A percentile compares a stretch with the other conserved stretches of the same genome.
phyloP scores from a whole-genome alignment of 1,284 basidiomycete genomes.

The Puccinia hordei region DNA sequence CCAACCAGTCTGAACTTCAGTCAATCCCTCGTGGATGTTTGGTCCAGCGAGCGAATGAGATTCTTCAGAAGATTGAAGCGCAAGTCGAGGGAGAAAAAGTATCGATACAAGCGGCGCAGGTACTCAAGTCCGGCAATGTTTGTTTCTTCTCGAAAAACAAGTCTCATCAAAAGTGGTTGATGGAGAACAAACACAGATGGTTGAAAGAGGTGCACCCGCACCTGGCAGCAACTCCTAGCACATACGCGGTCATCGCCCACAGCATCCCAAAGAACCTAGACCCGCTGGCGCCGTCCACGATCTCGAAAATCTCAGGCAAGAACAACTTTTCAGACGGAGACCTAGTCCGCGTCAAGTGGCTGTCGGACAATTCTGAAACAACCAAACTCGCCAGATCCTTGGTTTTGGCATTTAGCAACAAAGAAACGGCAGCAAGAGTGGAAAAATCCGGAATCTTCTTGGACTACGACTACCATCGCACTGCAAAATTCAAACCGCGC shows the following conservation, averaged over 20 bases:
- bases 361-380: background rate
- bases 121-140: background rate
- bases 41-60: background rate
- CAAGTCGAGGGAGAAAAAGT: background rate
- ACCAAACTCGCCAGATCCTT: background rate
- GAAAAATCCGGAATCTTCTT: background rate
- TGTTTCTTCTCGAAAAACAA: constrained; percentile 1
- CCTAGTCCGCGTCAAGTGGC: background rate
- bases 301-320: background rate
- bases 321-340: background rate
- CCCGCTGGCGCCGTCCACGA: no score
- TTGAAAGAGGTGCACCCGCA: background rate
- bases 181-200: background rate
- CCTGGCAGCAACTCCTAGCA: background rate
- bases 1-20: background rate
- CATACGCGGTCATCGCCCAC: background rate
- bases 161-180: background rate
- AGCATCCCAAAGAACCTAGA: background rate
- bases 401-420: background rate
- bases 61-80: background rate
- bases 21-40: background rate
- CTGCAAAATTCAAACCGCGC: background rate
- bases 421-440: background rate
- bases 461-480: background rate
- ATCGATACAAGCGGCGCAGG: background rate